Base-by-base conservation (phyloP, 352 stramenopile genomes). In the Phytopythium litorale region DNA sequence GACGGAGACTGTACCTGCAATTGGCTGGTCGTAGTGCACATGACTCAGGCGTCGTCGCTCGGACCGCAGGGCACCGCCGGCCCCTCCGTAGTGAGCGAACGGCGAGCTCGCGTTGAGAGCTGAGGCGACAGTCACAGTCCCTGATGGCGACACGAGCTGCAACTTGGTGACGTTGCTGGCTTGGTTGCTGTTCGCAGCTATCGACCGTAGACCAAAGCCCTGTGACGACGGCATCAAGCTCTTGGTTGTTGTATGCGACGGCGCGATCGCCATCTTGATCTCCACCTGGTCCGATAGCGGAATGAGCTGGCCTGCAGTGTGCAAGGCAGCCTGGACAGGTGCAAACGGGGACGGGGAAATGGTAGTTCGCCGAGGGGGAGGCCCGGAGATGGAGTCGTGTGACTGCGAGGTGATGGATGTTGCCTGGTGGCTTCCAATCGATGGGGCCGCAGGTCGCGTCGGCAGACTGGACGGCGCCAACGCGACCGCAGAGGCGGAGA, bases 11-110 rank as follows among this genome's bases (percentile, higher is more conserved):
- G 48, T 54, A 84, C 71, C 66, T 51, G 51, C 76, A 45, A 76
- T 58, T 9, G 73, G 61, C 19, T 78, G 72, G 30, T 90, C 81
- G 51, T 87, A 90, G 42, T 87, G 81, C 18, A 87, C 69, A 30
- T 73, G 87, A 48, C 59, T 76, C 43, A 87, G 60, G 0, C 78
- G 64, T 16, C 81, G 64, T 37, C 79, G 71, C 23, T 84, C 76
- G 3, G 70, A 80, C 0, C 76, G 71, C n/a, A 21, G 13, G 7
- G 4, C 40, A 9, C 40, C 40, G 4, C 13, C 16, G 23, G 40
- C 40, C 2, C 68, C 71, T 40, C 38, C 32, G 15, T 59, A 60
- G n/a, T 50, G 49, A 21, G 32, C 45, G 54, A 68, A 67, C 18
- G 56, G 32, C 15, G 69, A 37, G 57, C 70, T 77, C 12, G 63